phyloP scores from a whole-genome alignment of 169 alveolate species.

The Besnoitia besnoiti region DNA sequence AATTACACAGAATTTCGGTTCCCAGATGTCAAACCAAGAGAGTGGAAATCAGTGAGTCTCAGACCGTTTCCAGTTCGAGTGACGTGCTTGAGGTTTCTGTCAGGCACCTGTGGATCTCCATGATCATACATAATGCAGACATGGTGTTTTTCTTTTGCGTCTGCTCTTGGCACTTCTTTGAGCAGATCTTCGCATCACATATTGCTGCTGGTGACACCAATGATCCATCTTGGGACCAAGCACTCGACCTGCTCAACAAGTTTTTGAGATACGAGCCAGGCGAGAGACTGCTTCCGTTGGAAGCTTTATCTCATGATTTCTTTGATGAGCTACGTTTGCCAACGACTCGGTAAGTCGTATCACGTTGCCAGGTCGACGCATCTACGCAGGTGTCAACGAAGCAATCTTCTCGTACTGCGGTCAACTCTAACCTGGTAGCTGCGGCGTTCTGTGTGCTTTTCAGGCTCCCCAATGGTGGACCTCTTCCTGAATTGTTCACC shows the following conservation, averaged over 20 bases:
- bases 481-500: slow-evolving; percentile 73
- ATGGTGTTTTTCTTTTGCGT: neutral
- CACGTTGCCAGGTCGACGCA: too few relatives aligned
- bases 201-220: slow-evolving; percentile 76
- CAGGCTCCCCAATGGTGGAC: slow-evolving; percentile 70
- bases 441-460: neutral
- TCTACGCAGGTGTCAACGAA: too few relatives aligned
- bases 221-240: slow-evolving; percentile 79
- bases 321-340: slow-evolving; percentile 92
- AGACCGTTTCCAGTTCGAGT: neutral
- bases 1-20: slow-evolving; percentile 91
- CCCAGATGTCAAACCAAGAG: slow-evolving; percentile 87
- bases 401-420: too few relatives aligned
- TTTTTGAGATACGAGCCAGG: slow-evolving; percentile 88
- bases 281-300: slow-evolving; percentile 84
- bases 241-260: slow-evolving; percentile 81
- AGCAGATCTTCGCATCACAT: slow-evolving; percentile 46
- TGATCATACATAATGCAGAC: neutral
- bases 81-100: neutral
- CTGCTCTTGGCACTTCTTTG: neutral
- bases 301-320: slow-evolving; percentile 91
- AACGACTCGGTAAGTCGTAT: slow-evolving; percentile 50
- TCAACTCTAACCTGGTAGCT: too few relatives aligned
- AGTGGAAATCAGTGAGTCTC: slow-evolving; percentile 78
- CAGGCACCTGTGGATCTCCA: neutral